Percentiles rank a stretch among this genome's conserved stretches.
These are phyloP conservation scores for Microcyclospora tardicrescens DNA, from an alignment of 2,329 filamentous ascomycete species.

Conservation along the genomic window DNA sequence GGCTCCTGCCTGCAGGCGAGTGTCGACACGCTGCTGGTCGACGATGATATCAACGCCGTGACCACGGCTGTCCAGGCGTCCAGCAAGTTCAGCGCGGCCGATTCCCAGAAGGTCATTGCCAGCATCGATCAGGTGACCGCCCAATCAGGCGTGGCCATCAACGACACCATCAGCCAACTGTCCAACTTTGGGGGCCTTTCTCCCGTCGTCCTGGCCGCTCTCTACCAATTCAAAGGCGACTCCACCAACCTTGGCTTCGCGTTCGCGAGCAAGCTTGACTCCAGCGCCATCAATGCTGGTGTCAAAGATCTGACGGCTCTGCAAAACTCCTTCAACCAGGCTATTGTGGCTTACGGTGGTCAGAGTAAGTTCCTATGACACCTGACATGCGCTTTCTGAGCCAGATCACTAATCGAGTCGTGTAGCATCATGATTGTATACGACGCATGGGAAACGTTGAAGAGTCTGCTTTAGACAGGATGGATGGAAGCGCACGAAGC, in stretches of 20 bases:
- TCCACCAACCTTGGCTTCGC: neutral
- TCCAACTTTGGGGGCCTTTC: slow-evolving; percentile 1
- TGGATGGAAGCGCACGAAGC: no score
- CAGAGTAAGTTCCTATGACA: neutral
- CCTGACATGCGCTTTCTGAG: no score
- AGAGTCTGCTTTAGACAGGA: no score
- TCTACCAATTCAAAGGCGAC: neutral
- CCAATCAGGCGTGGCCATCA: neutral
- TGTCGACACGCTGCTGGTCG: neutral
- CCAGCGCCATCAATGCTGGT: neutral
- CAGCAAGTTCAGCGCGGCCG: neutral
- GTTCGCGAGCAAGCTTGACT: neutral
- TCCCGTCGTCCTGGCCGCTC: neutral
- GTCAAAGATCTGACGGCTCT: neutral
- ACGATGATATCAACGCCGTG: neutral
- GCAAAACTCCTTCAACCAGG: neutral
- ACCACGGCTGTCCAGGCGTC: neutral
- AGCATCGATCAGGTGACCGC: neutral
- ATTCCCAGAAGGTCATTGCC: neutral
- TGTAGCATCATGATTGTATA: no score
- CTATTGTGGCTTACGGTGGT: neutral
- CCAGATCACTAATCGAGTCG: no score
- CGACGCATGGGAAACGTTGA: no score
- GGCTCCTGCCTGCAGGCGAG: neutral
- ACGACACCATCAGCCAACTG: neutral